Evolutionary conservation across 2,329 filamentous ascomycete species (phyloP).

Genomic region (Teratosphaeria zuluensis): DNA sequence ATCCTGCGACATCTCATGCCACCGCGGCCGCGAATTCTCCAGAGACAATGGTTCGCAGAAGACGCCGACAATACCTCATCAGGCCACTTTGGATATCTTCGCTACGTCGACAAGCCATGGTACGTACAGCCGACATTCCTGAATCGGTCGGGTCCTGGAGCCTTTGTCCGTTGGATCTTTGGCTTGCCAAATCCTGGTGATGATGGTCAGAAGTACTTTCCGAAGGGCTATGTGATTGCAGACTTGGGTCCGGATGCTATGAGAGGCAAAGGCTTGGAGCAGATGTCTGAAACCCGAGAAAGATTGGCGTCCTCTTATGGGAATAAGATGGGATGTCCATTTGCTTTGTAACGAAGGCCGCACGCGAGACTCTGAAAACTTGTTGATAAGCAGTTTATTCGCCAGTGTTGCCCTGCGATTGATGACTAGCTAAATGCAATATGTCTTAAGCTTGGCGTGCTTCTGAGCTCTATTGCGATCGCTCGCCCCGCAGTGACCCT

Average conservation of each 20-base stretch:
- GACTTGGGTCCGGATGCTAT: slow-evolving; percentile 54
- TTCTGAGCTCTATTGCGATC: too few relatives aligned
- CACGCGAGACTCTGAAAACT: too few relatives aligned
- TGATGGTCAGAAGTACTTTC: slow-evolving; percentile 36
- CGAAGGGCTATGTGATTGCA: slow-evolving; percentile 44
- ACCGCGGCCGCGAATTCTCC: slow-evolving; percentile 43
- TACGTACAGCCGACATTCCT: slow-evolving; percentile 33
- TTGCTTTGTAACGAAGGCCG: not conserved
- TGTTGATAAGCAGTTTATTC: too few relatives aligned
- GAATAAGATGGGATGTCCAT: not conserved
- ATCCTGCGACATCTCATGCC: slow-evolving; percentile 49
- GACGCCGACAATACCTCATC: slow-evolving; percentile 27
- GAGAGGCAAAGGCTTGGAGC: slow-evolving; percentile 35
- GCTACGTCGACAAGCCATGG: slow-evolving; percentile 38
- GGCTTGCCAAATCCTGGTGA: slow-evolving; percentile 41
- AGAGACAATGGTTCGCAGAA: slow-evolving; percentile 1
- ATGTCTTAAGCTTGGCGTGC: too few relatives aligned
- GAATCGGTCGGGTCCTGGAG: slow-evolving; percentile 52
- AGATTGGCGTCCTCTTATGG: not conserved
- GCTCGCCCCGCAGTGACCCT: too few relatives aligned
- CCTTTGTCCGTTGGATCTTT: slow-evolving; percentile 38
- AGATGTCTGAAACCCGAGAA: slow-evolving; percentile 10
- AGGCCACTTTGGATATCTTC: slow-evolving; percentile 16
- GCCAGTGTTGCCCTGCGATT: too few relatives aligned
- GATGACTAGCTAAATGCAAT: too few relatives aligned